These are phyloP conservation scores for Morella rubra DNA, from an alignment of 306 rosid genomes.

Conservation along the genomic window DNA sequence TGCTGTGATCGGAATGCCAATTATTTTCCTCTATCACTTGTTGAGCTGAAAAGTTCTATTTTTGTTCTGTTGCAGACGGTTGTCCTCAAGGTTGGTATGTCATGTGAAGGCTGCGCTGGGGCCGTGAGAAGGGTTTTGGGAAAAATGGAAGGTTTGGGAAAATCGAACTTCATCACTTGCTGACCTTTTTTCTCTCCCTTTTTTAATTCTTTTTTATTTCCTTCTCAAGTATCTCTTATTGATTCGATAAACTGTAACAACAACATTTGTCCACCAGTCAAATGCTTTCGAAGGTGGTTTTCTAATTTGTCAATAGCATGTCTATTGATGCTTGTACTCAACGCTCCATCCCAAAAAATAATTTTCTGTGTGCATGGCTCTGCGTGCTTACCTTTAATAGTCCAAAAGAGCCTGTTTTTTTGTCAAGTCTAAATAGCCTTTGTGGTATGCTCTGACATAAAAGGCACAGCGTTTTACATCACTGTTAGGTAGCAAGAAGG, in stretches of 20 bases:
- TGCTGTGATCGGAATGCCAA: background rate
- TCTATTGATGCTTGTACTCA: background rate
- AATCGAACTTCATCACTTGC: background rate
- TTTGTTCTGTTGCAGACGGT: conserved; percentile 59
- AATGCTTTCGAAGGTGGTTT: background rate
- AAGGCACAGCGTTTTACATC: background rate
- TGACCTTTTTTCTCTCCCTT: background rate
- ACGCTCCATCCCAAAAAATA: background rate
- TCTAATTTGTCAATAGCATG: background rate
- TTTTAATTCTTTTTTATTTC: background rate
- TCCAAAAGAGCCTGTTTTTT: background rate
- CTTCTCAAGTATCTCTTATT: background rate
- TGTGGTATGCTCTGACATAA: background rate
- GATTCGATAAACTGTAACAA: too few relatives aligned
- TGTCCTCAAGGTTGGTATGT: conserved; percentile 90
- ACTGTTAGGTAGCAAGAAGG: background rate
- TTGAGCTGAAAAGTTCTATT: background rate
- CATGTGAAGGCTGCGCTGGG: conserved; percentile 88
- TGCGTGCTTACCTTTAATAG: background rate
- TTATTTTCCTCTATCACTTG: background rate
- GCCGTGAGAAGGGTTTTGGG: conserved; percentile 93
- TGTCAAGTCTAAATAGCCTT: background rate
- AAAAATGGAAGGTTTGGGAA: conserved; percentile 70
- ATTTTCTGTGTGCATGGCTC: background rate
- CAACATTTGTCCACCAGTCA: background rate